phyloP scores from a whole-genome alignment of 2,329 filamentous ascomycete species.

The Beauveria varroae region DNA sequence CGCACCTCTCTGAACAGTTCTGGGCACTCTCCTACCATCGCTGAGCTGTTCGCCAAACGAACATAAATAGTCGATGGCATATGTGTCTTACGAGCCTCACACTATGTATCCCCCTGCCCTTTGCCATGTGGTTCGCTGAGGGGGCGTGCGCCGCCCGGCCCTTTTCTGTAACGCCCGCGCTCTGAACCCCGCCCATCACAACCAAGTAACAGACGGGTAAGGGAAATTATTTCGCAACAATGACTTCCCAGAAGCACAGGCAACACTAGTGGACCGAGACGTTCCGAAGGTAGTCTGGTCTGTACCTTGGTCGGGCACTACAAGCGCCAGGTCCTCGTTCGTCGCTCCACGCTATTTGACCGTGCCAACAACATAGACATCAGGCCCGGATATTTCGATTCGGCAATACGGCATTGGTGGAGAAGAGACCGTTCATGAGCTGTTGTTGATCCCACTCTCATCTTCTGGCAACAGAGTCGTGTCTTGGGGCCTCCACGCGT shows the following conservation, averaged over 20 bases:
- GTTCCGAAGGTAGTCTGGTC: neutral
- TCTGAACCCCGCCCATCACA: neutral
- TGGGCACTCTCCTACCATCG: neutral
- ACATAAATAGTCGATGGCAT: neutral
- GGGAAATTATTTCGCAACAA: neutral
- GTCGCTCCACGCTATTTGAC: neutral
- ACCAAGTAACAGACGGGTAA: neutral
- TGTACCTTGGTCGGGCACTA: neutral
- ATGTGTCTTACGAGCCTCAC: neutral
- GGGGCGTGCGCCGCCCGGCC: neutral
- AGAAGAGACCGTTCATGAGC: neutral
- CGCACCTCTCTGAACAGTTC: no score
- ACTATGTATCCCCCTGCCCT: no score
- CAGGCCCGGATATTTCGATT: neutral
- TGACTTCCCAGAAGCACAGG: neutral
- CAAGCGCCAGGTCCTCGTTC: neutral
- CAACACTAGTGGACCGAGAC: neutral
- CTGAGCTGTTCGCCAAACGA: neutral
- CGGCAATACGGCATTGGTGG: neutral
- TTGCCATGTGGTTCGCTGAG: neutral
- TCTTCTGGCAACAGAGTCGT: neutral
- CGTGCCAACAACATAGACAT: neutral
- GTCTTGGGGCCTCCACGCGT: neutral
- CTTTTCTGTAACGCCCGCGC: neutral
- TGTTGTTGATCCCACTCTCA: neutral